phyloP scores from a whole-genome alignment of 2,329 filamentous ascomycete species.

The Cladosporium austrohemisphaericum region DNA sequence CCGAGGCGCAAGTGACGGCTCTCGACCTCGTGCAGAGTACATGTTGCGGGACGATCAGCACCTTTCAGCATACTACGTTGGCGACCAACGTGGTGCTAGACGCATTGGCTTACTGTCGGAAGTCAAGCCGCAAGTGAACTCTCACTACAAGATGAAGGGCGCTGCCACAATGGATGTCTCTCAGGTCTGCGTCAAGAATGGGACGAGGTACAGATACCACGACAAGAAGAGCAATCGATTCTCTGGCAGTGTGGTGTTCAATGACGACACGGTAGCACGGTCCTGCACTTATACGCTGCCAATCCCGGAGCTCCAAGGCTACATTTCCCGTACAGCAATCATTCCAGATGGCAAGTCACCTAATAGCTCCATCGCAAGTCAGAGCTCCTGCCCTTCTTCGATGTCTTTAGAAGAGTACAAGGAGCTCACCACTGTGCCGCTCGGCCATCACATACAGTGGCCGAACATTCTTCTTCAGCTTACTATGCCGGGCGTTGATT shows the following conservation, averaged over 20 bases:
- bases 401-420: slow-evolving; percentile 52
- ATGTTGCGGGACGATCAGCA: slow-evolving; percentile 20
- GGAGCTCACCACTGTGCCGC: slow-evolving; percentile 48
- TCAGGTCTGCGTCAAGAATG: slow-evolving; percentile 46
- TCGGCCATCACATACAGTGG: slow-evolving; percentile 48
- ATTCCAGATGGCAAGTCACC: slow-evolving; percentile 18
- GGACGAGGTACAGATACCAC: slow-evolving; percentile 47
- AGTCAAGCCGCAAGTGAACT: slow-evolving; percentile 45
- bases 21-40: not conserved
- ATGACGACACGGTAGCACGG: slow-evolving; percentile 15
- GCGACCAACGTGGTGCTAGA: not conserved
- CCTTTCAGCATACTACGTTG: not conserved
- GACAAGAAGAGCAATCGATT: slow-evolving; percentile 33
- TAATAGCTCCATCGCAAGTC: slow-evolving; percentile 42
- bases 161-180: slow-evolving; percentile 41
- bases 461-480: slow-evolving; percentile 48
- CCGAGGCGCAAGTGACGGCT: not conserved
- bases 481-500: slow-evolving; percentile 55
- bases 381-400: slow-evolving; percentile 45
- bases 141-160: slow-evolving; percentile 45
- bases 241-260: slow-evolving; percentile 7
- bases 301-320: slow-evolving; percentile 32
- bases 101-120: slow-evolving; percentile 42
- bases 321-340: slow-evolving; percentile 23
- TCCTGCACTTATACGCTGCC: slow-evolving; percentile 40